Percentiles rank a stretch among this genome's conserved stretches.
Evolutionary conservation across 345 rosid species (phyloP).

Genomic region (Litchi chinensis): DNA sequence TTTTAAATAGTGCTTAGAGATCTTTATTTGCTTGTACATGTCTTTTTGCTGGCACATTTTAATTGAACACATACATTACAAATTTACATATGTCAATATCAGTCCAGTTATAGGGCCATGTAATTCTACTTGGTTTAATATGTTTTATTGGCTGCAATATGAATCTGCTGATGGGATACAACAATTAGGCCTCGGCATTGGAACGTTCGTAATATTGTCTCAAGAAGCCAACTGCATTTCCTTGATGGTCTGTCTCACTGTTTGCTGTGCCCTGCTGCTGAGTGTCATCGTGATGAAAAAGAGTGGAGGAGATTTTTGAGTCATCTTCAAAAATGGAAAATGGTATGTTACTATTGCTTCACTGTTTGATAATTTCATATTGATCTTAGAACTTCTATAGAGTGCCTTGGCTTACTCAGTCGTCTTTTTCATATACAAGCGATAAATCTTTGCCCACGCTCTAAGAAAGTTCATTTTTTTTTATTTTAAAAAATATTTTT

Average conservation of each 20-base stretch:
- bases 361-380: neutral
- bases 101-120: neutral
- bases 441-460: neutral
- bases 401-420: neutral
- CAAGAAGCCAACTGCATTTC: conserved; percentile 4
- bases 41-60: neutral
- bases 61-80: neutral
- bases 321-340: conserved; percentile 15
- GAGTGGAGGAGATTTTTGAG: conserved; percentile 38
- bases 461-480: neutral
- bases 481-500: neutral
- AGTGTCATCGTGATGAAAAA: conserved; percentile 24
- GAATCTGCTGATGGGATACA: neutral
- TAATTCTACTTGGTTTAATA: neutral
- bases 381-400: neutral
- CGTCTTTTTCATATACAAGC: neutral
- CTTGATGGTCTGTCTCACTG: conserved; percentile 21
- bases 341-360: conserved; percentile 26
- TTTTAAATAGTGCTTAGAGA: neutral
- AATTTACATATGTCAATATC: neutral
- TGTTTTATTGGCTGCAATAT: neutral
- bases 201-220: conserved; percentile 21
- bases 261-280: conserved; percentile 27
- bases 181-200: conserved; percentile 26
- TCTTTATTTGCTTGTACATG: neutral